These are phyloP conservation scores for Halteria grandinella DNA, from an alignment of 73 alveolate genomes.

Conservation along the genomic window DNA sequence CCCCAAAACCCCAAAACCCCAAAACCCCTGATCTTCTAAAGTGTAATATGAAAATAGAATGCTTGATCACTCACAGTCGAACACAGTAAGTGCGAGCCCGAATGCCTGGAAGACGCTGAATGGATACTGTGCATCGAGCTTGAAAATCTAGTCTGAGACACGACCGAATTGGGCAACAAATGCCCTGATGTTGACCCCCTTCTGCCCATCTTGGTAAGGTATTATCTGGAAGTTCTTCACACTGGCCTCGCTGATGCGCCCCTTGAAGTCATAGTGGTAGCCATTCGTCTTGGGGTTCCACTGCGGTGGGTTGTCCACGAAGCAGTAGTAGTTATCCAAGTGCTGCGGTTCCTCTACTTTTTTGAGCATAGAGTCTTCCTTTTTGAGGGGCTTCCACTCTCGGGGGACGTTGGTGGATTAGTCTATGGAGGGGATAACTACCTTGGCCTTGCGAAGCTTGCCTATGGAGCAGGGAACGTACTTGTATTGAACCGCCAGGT, in stretches of 20 bases:
- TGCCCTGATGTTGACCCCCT: conserved; percentile 33
- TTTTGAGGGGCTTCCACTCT: conserved; percentile 35
- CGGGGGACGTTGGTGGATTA: background rate
- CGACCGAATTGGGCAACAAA: conserved; percentile 33
- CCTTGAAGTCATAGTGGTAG: conserved; percentile 46
- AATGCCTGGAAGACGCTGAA: conserved; percentile 51
- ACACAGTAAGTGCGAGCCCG: conserved; percentile 56
- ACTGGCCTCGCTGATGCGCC: conserved; percentile 47
- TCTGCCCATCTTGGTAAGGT: conserved; percentile 39
- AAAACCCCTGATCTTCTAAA: too few species aligned
- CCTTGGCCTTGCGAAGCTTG: conserved; percentile 24
- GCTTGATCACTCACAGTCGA: conserved; percentile 41
- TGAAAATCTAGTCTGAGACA: conserved; percentile 22
- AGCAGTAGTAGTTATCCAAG: conserved; percentile 12
- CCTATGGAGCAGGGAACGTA: conserved; percentile 48
- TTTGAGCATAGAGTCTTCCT: conserved; percentile 32
- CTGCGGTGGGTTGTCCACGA: conserved; percentile 55
- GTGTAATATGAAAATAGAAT: too few species aligned
- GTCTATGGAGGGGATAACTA: conserved; percentile 17
- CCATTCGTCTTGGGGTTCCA: conserved; percentile 50
- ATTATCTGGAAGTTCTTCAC: conserved; percentile 50
- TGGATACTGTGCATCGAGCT: conserved; percentile 41
- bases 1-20: too few species aligned
- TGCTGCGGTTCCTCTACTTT: conserved; percentile 17
- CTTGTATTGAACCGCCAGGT: conserved; percentile 22